A percentile compares a stretch with the other conserved stretches of the same genome.
These are phyloP conservation scores for Solanum chilense DNA, from an alignment of 257 asterid genomes.

Conservation along the genomic window DNA sequence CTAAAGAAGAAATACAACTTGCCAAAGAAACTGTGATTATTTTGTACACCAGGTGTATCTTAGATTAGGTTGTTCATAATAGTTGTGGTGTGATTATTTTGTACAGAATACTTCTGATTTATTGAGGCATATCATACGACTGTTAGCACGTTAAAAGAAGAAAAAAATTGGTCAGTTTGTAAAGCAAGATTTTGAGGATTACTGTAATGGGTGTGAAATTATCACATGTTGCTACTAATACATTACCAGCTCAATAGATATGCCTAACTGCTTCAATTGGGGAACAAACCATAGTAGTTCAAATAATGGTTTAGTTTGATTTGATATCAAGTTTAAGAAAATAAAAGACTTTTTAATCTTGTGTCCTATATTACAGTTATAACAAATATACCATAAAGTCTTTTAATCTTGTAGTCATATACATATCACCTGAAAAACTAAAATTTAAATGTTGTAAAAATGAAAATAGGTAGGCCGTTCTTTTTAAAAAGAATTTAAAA, in stretches of 20 bases:
- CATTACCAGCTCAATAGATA: background rate
- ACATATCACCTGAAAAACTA: too few relatives aligned
- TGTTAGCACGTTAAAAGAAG: background rate
- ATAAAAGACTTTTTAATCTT: too few relatives aligned
- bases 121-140: background rate
- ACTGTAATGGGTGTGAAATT: background rate
- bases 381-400: background rate
- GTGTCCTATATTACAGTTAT: too few relatives aligned
- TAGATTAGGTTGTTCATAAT: background rate
- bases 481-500: too few relatives aligned
- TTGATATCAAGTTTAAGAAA: background rate
- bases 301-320: background rate
- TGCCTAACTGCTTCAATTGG: background rate
- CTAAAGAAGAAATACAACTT: constrained; percentile 54
- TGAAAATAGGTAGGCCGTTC: too few relatives aligned
- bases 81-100: background rate
- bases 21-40: constrained; percentile 35
- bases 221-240: background rate
- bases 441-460: background rate
- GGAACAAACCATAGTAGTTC: background rate
- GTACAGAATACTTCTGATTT: background rate
- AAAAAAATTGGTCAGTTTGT: background rate
- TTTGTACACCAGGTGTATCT: background rate
- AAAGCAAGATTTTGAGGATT: background rate
- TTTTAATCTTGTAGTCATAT: too few relatives aligned